Base-by-base conservation (phyloP, 139 green algal species). In the Picochlorum sp. region DNA sequence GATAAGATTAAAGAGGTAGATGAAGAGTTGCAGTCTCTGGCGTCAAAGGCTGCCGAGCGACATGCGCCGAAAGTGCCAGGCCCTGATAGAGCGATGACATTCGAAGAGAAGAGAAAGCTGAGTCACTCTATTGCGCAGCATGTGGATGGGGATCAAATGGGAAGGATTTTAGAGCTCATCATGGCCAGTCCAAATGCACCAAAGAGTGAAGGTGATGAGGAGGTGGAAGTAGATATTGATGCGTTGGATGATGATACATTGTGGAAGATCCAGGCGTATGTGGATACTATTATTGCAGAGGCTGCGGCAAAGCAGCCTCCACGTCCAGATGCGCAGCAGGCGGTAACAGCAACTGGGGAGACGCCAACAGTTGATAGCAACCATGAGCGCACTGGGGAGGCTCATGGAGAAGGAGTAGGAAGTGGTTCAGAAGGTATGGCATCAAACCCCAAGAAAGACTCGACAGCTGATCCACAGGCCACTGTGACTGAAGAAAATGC, bases 181-280 rank as follows among this genome's bases (percentile, higher is more conserved):
- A 63, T 66, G 9, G 55, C 77, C 49, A 70, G 66, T 23, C 63
- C 59, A 34, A 72, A 70, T 3, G 67, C 69, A 10, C 56, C 47
- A 14, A 45, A 57, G 34, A 60, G 69, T 55, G 57, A 84, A 16
- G 68, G 78, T 11, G 70, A 79, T 9, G 78, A 81, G 15, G 82
- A 88, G 66, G 74, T 81, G 18, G 82, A 89, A 77, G 61, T 89
- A 24, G 81, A 89, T 63, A 80, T 89, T 5, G 74, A 85, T 26
- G 54, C 64, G 3, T 63, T 89, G 18, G 68, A 72, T 15, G 57
- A 65, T 26, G 72, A 69, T 30, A 86, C 79, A 15, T 71, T 85
- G 45, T 88, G 81, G 82, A 65, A 67, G 60, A 66, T 89, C 51
- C 59, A 82, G 20, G 57, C 72, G 8, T 84, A 71, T 31, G 60